Conservation (phyloP, 257 asterid species). For the Vinca minor region DNA sequence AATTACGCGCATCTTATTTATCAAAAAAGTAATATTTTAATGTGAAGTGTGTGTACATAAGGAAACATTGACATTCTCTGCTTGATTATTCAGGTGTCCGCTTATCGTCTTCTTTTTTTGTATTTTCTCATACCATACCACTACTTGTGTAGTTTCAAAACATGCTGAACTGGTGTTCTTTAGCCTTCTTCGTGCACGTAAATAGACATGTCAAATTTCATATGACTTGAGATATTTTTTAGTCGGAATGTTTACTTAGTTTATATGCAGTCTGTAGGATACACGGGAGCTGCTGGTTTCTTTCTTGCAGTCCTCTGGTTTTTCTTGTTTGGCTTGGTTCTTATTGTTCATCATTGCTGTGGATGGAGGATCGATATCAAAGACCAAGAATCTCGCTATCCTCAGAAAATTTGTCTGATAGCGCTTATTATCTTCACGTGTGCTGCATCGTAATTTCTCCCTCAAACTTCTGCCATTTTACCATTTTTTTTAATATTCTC, state of each 20-base stretch:
- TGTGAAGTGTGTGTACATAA: too few species aligned
- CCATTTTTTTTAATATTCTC: too few species aligned
- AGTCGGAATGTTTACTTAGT: slow-evolving; percentile 11
- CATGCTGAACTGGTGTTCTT: not conserved
- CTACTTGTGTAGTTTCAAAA: too few species aligned
- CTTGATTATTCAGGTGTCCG: too few species aligned
- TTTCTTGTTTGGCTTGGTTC: slow-evolving; percentile 76
- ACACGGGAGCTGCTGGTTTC: slow-evolving; percentile 74
- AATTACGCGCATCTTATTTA: too few species aligned
- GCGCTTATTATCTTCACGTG: slow-evolving; percentile 69
- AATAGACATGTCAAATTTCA: not conserved
- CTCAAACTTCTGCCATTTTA: too few species aligned
- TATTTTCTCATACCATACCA: too few species aligned
- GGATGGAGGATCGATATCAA: slow-evolving; percentile 70
- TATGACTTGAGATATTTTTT: not conserved
- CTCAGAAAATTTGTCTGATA: slow-evolving; percentile 53
- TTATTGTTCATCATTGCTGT: slow-evolving; percentile 51
- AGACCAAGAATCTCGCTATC: slow-evolving; percentile 39
- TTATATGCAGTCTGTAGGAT: slow-evolving; percentile 76
- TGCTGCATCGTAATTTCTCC: slow-evolving; percentile 66
- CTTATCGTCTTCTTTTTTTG: too few species aligned
- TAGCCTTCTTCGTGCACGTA: not conserved
- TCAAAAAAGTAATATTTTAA: too few species aligned
- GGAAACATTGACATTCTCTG: too few species aligned
- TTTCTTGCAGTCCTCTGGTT: slow-evolving; percentile 72